These are phyloP conservation scores for Saccharomycopsis schoenii DNA, from an alignment of 805 yeast genomes.

Conservation along the genomic window DNA sequence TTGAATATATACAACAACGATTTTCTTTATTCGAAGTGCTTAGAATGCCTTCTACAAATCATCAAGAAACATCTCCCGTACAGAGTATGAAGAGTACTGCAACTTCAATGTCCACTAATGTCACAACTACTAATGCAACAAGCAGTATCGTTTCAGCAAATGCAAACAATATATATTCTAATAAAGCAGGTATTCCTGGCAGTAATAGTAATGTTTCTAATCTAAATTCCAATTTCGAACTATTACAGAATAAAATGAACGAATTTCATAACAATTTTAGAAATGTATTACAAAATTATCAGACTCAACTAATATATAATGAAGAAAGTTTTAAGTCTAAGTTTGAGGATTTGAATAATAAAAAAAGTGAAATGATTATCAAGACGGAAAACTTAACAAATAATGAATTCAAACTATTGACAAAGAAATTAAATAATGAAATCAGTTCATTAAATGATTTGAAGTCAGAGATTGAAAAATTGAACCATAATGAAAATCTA, in stretches of 20 bases:
- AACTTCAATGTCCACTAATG: not conserved
- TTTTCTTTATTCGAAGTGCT: no score
- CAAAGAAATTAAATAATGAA: conserved; percentile 7
- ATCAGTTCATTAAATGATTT: conserved; percentile 7
- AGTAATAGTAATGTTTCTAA: not conserved
- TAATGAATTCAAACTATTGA: conserved; percentile 1
- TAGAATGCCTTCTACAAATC: not conserved
- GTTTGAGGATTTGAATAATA: not conserved
- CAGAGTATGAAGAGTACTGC: not conserved
- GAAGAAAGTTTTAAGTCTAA: not conserved
- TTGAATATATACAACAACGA: no score
- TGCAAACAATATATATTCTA: not conserved
- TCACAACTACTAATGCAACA: not conserved
- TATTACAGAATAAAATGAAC: conserved; percentile 10
- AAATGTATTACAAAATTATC: conserved; percentile 5
- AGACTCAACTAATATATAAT: not conserved
- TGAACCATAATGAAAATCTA: conserved; percentile 6
- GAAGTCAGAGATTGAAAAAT: conserved; percentile 11
- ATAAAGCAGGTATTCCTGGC: not conserved
- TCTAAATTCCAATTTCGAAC: not conserved
- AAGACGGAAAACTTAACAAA: conserved; percentile 4
- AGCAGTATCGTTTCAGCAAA: not conserved
- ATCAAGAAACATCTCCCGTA: not conserved
- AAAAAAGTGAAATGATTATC: not conserved
- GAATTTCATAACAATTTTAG: conserved; percentile 10